Evolutionary conservation across 108 stramenopile genomes (phyloP).

Genomic region (Discostella pseudostelligera): DNA sequence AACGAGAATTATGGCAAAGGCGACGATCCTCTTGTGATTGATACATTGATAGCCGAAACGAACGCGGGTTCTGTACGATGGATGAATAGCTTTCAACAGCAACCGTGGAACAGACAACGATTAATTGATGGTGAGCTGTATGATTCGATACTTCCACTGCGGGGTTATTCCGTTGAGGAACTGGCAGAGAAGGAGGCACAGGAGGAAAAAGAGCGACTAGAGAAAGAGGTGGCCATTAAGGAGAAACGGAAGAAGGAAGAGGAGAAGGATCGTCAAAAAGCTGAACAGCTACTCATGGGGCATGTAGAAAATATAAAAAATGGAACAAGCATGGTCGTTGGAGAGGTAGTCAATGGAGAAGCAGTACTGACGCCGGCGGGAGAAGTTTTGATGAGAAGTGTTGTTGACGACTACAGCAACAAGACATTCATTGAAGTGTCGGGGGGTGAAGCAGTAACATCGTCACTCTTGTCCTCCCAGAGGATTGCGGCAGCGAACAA

Average conservation of each 20-base stretch:
- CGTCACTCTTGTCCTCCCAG: slow-evolving; percentile 16
- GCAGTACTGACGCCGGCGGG: slow-evolving; percentile 30
- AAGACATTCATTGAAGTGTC: slow-evolving; percentile 31
- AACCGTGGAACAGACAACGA: slow-evolving; percentile 59
- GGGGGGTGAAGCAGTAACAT: slow-evolving; percentile 28
- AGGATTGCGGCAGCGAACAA: slow-evolving; percentile 3
- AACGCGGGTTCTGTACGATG: slow-evolving; percentile 83
- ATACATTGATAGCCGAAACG: slow-evolving; percentile 87
- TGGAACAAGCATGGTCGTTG: slow-evolving; percentile 18
- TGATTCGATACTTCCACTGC: slow-evolving; percentile 65
- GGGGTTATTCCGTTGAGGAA: slow-evolving; percentile 76
- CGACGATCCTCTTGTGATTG: slow-evolving; percentile 85
- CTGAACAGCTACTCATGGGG: slow-evolving; percentile 20
- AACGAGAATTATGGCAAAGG: slow-evolving; percentile 90
- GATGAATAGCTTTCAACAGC: slow-evolving; percentile 77
- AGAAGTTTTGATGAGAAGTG: slow-evolving; percentile 24
- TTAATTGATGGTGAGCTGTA: slow-evolving; percentile 65
- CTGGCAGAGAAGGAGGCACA: slow-evolving; percentile 62
- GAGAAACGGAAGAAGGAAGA: slow-evolving; percentile 55
- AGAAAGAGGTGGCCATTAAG: slow-evolving; percentile 43
- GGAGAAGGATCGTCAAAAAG: slow-evolving; percentile 25
- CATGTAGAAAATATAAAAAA: slow-evolving; percentile 27
- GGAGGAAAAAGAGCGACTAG: slow-evolving; percentile 53
- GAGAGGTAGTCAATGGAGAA: slow-evolving; percentile 25
- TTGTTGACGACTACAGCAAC: slow-evolving; percentile 12